These are phyloP conservation scores for Furcasterigmium furcatum DNA, from an alignment of 2,329 filamentous ascomycete genomes.

Conservation along the genomic window DNA sequence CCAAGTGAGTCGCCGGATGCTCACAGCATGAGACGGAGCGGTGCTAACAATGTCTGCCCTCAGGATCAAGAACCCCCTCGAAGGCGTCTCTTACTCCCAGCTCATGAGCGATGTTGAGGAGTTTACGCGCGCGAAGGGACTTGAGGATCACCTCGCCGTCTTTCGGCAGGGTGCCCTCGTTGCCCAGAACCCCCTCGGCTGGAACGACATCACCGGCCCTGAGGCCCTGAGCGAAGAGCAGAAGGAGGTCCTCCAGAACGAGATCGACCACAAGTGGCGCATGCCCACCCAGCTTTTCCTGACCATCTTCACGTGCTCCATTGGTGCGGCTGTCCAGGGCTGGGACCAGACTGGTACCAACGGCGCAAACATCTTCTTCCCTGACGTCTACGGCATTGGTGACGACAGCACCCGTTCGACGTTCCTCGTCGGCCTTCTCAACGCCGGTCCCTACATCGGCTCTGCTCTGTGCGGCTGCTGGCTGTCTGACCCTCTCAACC, in stretches of 20 bases:
- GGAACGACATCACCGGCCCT: slow-evolving; percentile 54
- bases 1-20: slow-evolving; percentile 39
- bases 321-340: slow-evolving; percentile 67
- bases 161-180: slow-evolving; percentile 70
- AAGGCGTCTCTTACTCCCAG: slow-evolving; percentile 44
- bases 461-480: slow-evolving; percentile 55
- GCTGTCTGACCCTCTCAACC: slow-evolving; percentile 64
- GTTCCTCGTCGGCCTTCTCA: slow-evolving; percentile 63
- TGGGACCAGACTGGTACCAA: slow-evolving; percentile 67
- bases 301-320: slow-evolving; percentile 65
- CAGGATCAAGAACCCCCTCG: slow-evolving; percentile 44
- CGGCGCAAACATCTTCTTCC: slow-evolving; percentile 62
- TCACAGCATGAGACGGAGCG: too few species aligned
- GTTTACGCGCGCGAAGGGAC: slow-evolving; percentile 58
- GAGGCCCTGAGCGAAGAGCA: slow-evolving; percentile 58
- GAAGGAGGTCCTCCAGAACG: slow-evolving; percentile 55
- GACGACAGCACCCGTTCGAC: slow-evolving; percentile 25
- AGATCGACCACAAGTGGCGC: slow-evolving; percentile 66
- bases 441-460: slow-evolving; percentile 49
- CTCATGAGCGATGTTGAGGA: slow-evolving; percentile 56
- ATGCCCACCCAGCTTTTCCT: slow-evolving; percentile 60
- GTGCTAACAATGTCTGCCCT: background rate
- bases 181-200: slow-evolving; percentile 65
- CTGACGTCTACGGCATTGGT: slow-evolving; percentile 36
- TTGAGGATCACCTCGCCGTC: slow-evolving; percentile 54